A percentile compares a stretch with the other conserved stretches of the same genome.
These are phyloP conservation scores for Fusarium kyushuense DNA, from an alignment of 2,329 filamentous ascomycete species.

Conservation along the genomic window DNA sequence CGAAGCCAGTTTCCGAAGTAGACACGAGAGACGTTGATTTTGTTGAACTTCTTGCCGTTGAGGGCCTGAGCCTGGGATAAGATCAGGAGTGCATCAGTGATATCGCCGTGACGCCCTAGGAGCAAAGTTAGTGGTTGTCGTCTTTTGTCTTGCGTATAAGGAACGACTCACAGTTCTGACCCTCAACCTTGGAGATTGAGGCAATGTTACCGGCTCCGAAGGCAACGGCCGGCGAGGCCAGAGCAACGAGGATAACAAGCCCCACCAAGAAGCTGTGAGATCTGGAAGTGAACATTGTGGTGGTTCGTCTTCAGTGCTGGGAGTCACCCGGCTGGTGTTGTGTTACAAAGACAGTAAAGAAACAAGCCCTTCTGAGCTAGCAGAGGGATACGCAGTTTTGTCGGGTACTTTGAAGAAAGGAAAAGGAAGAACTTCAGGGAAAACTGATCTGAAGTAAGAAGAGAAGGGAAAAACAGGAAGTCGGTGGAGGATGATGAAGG, in stretches of 20 bases:
- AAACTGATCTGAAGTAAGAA: slow-evolving; percentile 14
- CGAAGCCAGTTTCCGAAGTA: slow-evolving; percentile 97
- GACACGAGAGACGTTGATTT: slow-evolving; percentile 86
- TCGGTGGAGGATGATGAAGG: slow-evolving; percentile 28
- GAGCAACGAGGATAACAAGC: slow-evolving; percentile 71
- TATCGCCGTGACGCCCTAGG: slow-evolving; percentile 85
- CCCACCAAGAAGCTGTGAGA: slow-evolving; percentile 65
- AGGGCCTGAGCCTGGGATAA: slow-evolving; percentile 69
- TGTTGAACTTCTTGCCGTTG: slow-evolving; percentile 83
- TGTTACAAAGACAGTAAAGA: slow-evolving; percentile 13
- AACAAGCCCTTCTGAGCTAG: slow-evolving; percentile 40
- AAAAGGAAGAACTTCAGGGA: slow-evolving; percentile 2
- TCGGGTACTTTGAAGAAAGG: slow-evolving; percentile 5
- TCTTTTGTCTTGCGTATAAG: background rate
- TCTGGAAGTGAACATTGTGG: slow-evolving; percentile 62
- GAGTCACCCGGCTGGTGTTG: slow-evolving; percentile 25
- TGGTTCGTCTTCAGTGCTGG: slow-evolving; percentile 38
- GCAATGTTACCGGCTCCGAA: slow-evolving; percentile 94
- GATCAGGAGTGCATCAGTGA: slow-evolving; percentile 88
- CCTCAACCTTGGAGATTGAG: slow-evolving; percentile 82
- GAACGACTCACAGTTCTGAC: slow-evolving; percentile 76
- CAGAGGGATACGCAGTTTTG: slow-evolving; percentile 25
- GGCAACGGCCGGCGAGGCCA: slow-evolving; percentile 76
- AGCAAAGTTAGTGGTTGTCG: background rate
- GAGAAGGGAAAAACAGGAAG: slow-evolving; percentile 26